Evolutionary conservation across 1,284 basidiomycete genomes (phyloP), one percentile per base, ranked within the genome.

Genomic region (Cryptococcus deneoformans): DNA sequence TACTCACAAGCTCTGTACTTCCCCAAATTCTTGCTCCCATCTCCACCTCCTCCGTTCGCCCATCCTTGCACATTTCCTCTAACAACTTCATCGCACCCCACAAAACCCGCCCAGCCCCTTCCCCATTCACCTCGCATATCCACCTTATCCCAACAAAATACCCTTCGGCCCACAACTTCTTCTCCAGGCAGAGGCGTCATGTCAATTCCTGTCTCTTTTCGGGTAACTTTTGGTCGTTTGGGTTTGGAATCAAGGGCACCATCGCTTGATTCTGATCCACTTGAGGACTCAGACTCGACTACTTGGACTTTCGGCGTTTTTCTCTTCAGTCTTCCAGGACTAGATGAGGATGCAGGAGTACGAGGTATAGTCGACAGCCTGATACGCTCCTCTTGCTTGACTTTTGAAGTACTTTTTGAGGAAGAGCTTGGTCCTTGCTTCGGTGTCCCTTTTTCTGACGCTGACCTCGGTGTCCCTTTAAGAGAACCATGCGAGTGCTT

Each of bases 21-120:
- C 3, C 66, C 68, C 53, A 63, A 39, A 40, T 60, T 29, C 59
- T 49, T 34, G 49, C 50, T 53, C 59, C 50, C 53, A 58, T 56
- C 58, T 40, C 53, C 58, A n/a, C 50, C 46, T 11, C 46, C 52
- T 45, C 69, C 64, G 11, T 65, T 62, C 0, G 64, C 66, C 69
- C 67, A 72, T 6, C 71, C 71, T 2, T 46, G 44, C 3, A 67
- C 57, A 6, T 56, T 37, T 14, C 70, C 69, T 14, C 61, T 52
- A 8, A 73, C 52, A 6, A 67, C 69, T 55, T 72, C 70, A 39
- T 73, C 68, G 34, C 61, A 70, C 0, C 59, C 50, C 2, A 73
- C 68, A 51, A 74, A 76, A 3, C 72, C 74, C 0, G 60, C 65
- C 66, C 68, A 76, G 24, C 68, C 72, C 72, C 72, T 60, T 2